These are phyloP conservation scores for Stephania cephalantha DNA, from an alignment of 164 flowering plant genomes.

Conservation along the genomic window DNA sequence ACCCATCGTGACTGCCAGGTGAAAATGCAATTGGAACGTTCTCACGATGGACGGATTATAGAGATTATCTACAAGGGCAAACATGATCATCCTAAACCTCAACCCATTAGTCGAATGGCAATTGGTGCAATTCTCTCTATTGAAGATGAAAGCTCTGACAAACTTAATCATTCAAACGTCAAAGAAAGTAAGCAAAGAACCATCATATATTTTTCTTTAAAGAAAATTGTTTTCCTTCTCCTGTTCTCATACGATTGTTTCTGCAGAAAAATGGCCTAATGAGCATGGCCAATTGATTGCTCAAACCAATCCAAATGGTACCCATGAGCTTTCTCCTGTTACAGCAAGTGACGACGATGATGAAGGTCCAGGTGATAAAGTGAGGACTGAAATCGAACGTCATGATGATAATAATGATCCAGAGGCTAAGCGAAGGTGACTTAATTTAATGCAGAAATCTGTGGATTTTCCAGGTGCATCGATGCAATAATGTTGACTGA, in stretches of 20 bases:
- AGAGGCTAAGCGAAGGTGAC: conserved; percentile 23
- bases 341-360: conserved; percentile 33
- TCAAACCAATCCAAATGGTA: conserved; percentile 30
- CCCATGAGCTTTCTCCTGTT: conserved; percentile 38
- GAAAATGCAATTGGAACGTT: conserved; percentile 72
- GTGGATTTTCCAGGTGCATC: conserved; percentile 6
- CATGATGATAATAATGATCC: conserved; percentile 48
- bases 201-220: background rate
- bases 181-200: conserved; percentile 43
- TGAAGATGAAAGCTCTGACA: conserved; percentile 56
- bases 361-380: conserved; percentile 26
- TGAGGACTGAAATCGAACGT: conserved; percentile 27
- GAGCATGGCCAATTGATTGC: conserved; percentile 18
- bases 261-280: conserved; percentile 31
- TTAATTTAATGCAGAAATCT: conserved; percentile 1
- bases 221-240: background rate
- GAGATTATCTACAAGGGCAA: conserved; percentile 74
- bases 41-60: conserved; percentile 67
- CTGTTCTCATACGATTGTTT: conserved; percentile 1
- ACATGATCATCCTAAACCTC: conserved; percentile 88
- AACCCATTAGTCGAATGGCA: conserved; percentile 29
- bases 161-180: conserved; percentile 22
- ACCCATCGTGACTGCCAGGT: conserved; percentile 85
- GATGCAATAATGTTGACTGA: background rate
- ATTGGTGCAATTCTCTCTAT: conserved; percentile 36